Evolutionary conservation across 2,329 filamentous ascomycete species (phyloP), one percentile per base, ranked within the genome.

Genomic region (Zymoseptoria pseudotritici): DNA sequence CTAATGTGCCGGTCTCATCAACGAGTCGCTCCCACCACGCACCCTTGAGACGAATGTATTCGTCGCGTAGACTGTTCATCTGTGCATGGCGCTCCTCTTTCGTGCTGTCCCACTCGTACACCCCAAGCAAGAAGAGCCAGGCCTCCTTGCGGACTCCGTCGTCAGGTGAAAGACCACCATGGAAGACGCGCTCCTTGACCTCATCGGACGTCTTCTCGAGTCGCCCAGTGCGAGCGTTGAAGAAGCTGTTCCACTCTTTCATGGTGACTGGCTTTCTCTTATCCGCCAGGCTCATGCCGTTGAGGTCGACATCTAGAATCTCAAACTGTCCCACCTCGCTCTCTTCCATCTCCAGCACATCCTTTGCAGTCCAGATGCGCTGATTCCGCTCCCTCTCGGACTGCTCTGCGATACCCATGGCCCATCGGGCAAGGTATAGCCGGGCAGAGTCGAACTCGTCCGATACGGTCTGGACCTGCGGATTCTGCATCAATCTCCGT

Each of bases 351-450:
- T 96, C 92, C 69, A 97, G 80, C 3, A 97, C 88, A 75, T 99
- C 94, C 65, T 86, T 87, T 0, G 91, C 93, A 0, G 92, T 97
- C 89, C 91, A 99, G 70, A 96, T 92, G 53, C 92, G 82, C 73
- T 92, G 88, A 56, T 86, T 89, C 22, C 88, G 81, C 68, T 99
- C 94, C 49, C 86, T 82, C 71, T 99, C 94, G 69, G 92, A 93
- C 77, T 99, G 94, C 73, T 99, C 95, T 0, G 94, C 92, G 65
- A 99, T 96, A 7, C 91, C 91, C 94, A 99, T 97, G 2, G 94
- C 94, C 94, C 94, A 99, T 64, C 94, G 83, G 21, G 94, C 94
- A 49, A 99, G 81, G 71, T 99, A 99, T 61, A 99, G 82, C 65
- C 94, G 84, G 3, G 95, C 94, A 69, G 91, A 96, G 78, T 99